These are phyloP conservation scores for Rhizoclosmatium sp. DNA, from an alignment of 192 early-diverging fungal species.

Conservation along the genomic window DNA sequence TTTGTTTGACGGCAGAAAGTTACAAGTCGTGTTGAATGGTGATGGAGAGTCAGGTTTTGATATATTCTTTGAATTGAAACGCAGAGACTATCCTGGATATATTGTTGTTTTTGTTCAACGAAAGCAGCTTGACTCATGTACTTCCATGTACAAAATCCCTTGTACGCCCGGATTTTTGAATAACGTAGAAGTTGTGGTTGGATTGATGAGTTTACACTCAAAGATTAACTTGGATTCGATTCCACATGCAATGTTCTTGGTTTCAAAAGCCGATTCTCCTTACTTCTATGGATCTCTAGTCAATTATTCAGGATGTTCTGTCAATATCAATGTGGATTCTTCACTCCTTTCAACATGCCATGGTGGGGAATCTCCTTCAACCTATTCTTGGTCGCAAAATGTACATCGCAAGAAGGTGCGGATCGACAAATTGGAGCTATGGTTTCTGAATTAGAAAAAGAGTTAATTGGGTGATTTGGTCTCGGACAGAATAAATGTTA, in stretches of 20 bases:
- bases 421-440: not conserved
- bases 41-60: conserved; percentile 22
- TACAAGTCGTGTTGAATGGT: conserved; percentile 36
- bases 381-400: conserved; percentile 13
- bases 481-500: not conserved
- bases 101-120: conserved; percentile 35
- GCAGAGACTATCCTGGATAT: conserved; percentile 18
- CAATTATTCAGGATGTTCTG: conserved; percentile 34
- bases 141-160: conserved; percentile 34
- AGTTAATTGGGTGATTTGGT: not conserved
- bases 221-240: not conserved
- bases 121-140: conserved; percentile 4
- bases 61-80: conserved; percentile 36
- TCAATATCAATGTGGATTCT: conserved; percentile 32
- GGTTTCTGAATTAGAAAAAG: not conserved
- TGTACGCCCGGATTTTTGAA: conserved; percentile 14
- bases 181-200: conserved; percentile 14
- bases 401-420: conserved; percentile 8
- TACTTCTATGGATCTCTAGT: conserved; percentile 30
- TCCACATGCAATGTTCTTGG: conserved; percentile 27
- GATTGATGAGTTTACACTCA: conserved; percentile 35
- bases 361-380: not conserved
- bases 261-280: conserved; percentile 6
- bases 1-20: conserved; percentile 15
- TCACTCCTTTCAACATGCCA: too few relatives aligned